Evolutionary conservation across 148 eudicot genomes (phyloP).

Genomic region (Camellia granthamiana): DNA sequence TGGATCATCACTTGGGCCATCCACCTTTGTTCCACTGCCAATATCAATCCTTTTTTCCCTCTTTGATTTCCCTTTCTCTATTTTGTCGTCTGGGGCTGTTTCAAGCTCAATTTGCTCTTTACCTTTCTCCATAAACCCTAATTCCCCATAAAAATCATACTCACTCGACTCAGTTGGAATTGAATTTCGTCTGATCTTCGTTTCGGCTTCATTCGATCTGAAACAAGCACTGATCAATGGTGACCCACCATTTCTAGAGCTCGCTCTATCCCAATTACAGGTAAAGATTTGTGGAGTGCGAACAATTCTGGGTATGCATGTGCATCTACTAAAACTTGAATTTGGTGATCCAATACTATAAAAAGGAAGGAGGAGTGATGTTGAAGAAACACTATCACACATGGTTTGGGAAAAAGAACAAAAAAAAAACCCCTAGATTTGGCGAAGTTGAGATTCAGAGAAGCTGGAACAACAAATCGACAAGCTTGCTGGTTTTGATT

Average conservation of each 20-base stretch:
- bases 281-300: not conserved
- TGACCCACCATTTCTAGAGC: slow-evolving; percentile 6
- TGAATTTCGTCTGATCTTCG: slow-evolving; percentile 4
- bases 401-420: slow-evolving; percentile 14
- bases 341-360: not conserved
- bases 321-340: not conserved
- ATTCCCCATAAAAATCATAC: slow-evolving; percentile 20
- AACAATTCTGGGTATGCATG: not conserved
- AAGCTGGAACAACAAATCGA: not conserved
- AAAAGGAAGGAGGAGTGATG: slow-evolving; percentile 7
- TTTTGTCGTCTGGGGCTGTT: not conserved
- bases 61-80: not conserved
- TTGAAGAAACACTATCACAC: slow-evolving; percentile 21
- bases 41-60: slow-evolving; percentile 6
- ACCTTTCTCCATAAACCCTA: slow-evolving; percentile 26
- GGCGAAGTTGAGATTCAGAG: not conserved
- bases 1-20: not conserved
- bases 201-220: not conserved
- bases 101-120: slow-evolving; percentile 16
- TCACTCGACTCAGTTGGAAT: slow-evolving; percentile 25
- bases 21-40: not conserved
- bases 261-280: not conserved
- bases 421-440: not conserved
- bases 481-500: not conserved
- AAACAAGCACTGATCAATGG: slow-evolving; percentile 5